phyloP scores from a whole-genome alignment of 2,329 filamentous ascomycete species.

The Elsinoe necatrix region DNA sequence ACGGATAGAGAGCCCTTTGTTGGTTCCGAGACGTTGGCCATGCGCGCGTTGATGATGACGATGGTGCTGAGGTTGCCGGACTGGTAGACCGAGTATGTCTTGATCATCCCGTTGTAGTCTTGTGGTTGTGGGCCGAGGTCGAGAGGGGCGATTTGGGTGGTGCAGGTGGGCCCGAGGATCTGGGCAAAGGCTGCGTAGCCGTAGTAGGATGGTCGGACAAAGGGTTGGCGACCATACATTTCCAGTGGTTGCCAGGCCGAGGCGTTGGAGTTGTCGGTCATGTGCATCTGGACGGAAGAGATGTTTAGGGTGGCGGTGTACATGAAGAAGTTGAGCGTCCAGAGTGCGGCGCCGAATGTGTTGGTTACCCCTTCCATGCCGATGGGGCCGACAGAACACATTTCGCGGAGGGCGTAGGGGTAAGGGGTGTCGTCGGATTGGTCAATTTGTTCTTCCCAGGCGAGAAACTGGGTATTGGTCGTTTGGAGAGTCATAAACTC shows the following conservation, averaged over 20 bases:
- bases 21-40: slow-evolving; percentile 33
- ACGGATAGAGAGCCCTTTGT: slow-evolving; percentile 36
- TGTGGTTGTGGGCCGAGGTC: slow-evolving; percentile 26
- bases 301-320: slow-evolving; percentile 43
- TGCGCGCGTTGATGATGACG: slow-evolving; percentile 40
- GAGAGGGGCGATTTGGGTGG: slow-evolving; percentile 36
- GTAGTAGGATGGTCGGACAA: slow-evolving; percentile 44
- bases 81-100: slow-evolving; percentile 41
- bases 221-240: slow-evolving; percentile 23
- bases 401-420: slow-evolving; percentile 44
- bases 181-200: slow-evolving; percentile 45
- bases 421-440: slow-evolving; percentile 36
- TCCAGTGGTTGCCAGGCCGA: slow-evolving; percentile 43
- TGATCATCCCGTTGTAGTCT: slow-evolving; percentile 35
- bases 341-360: slow-evolving; percentile 43
- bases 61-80: slow-evolving; percentile 35
- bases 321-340: slow-evolving; percentile 46
- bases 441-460: slow-evolving; percentile 38
- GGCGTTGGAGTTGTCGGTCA: slow-evolving; percentile 47
- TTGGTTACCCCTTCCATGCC: slow-evolving; percentile 41
- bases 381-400: slow-evolving; percentile 44
- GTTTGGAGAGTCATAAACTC: slow-evolving; percentile 39
- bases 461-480: slow-evolving; percentile 41
- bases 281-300: slow-evolving; percentile 44
- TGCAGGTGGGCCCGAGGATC: slow-evolving; percentile 40